Evolutionary conservation across 345 rosid species (phyloP).

Genomic region (Passiflora organensis): DNA sequence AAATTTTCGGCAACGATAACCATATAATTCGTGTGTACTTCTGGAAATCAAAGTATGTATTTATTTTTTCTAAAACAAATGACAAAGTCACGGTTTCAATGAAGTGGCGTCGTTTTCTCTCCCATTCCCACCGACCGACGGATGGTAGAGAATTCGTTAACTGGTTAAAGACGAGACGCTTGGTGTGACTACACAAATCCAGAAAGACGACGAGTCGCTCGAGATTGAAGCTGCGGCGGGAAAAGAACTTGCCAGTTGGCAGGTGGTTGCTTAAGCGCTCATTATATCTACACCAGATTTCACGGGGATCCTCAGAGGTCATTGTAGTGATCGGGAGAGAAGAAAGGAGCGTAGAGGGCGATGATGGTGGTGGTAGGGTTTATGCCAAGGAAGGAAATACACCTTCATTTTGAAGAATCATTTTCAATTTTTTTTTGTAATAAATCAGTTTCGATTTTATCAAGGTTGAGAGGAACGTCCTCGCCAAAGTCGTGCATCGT

Average conservation of each 20-base stretch:
- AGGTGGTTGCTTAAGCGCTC: no score
- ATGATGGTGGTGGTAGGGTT: conserved; percentile 41
- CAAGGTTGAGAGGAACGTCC: conserved; percentile 72
- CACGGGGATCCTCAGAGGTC: no score
- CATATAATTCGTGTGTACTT: conserved; percentile 26
- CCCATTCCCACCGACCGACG: no score
- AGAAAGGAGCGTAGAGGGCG: conserved; percentile 9
- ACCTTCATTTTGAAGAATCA: conserved; percentile 62
- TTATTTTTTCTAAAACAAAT: background rate
- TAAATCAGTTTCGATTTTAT: conserved; percentile 68
- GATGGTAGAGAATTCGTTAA: no score
- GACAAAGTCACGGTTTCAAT: no score
- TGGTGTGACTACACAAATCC: no score
- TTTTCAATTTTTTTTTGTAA: no score
- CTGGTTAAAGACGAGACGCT: no score
- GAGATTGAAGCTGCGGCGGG: conserved; percentile 25
- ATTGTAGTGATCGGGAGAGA: conserved; percentile 28
- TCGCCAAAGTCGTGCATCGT: conserved; percentile 62
- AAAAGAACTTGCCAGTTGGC: background rate
- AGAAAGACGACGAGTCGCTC: conserved; percentile 26
- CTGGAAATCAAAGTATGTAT: background rate
- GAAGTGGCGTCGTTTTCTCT: no score
- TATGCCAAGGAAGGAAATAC: conserved; percentile 65
- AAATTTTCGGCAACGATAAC: conserved; percentile 29
- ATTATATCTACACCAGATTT: no score